A percentile compares a stretch with the other conserved stretches of the same genome.
phyloP scores from a whole-genome alignment of 768 basidiomycete genomes.

The Rhodocollybia butyracea region DNA sequence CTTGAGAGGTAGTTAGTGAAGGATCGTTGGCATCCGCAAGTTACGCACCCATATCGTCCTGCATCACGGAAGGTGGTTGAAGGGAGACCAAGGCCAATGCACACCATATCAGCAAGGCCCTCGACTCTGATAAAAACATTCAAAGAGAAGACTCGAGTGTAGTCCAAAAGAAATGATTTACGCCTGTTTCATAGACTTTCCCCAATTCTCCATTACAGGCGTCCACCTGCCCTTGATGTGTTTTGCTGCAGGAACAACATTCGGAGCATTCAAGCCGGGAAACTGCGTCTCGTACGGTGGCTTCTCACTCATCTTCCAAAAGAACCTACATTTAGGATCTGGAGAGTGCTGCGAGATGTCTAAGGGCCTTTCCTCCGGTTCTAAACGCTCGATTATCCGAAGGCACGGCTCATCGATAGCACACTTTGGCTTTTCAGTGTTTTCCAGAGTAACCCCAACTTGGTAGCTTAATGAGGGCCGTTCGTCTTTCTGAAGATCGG shows the following conservation, averaged over 20 bases:
- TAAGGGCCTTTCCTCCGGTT: constrained; percentile 77
- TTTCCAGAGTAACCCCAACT: constrained; percentile 93
- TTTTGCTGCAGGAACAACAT: constrained; percentile 71
- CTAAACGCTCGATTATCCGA: constrained; percentile 71
- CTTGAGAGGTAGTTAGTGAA: constrained; percentile 26
- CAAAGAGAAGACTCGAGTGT: neutral
- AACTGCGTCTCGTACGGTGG: constrained; percentile 80
- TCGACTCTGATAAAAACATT: constrained; percentile 55
- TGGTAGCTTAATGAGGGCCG: constrained; percentile 88
- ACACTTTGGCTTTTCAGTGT: constrained; percentile 90
- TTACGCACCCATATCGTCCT: constrained; percentile 74
- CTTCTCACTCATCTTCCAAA: constrained; percentile 76
- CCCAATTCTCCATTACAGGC: constrained; percentile 81
- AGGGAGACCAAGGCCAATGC: constrained; percentile 77
- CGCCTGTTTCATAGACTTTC: constrained; percentile 84
- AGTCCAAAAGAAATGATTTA: constrained; percentile 34
- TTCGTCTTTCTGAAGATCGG: constrained; percentile 68
- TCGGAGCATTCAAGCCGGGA: constrained; percentile 74
- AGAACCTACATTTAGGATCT: constrained; percentile 95
- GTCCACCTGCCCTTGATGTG: constrained; percentile 63
- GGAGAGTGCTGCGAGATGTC: constrained; percentile 78
- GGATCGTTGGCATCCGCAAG: neutral
- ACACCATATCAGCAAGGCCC: constrained; percentile 84
- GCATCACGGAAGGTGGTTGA: constrained; percentile 71
- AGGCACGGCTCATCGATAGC: constrained; percentile 82